Evolutionary conservation across 345 rosid genomes (phyloP).

Genomic region (Limnanthes douglasii): DNA sequence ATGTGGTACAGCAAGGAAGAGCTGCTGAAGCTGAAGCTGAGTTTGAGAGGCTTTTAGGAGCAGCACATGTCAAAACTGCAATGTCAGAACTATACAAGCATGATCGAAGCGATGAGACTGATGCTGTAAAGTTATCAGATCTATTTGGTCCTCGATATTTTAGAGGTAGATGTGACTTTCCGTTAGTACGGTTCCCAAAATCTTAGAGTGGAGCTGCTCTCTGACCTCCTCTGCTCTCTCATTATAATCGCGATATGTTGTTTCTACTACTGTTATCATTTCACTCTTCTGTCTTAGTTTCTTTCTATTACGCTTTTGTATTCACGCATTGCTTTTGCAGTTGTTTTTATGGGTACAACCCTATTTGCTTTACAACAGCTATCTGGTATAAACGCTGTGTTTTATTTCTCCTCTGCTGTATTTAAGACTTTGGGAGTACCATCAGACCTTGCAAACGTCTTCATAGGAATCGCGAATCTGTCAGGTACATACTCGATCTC

Average conservation of each 20-base stretch:
- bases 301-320: slow-evolving; percentile 34
- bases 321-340: slow-evolving; percentile 90
- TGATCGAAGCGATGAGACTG: slow-evolving; percentile 58
- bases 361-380: slow-evolving; percentile 99
- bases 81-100: slow-evolving; percentile 63
- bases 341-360: slow-evolving; percentile 98
- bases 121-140: slow-evolving; percentile 51
- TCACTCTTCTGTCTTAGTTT: slow-evolving; percentile 7
- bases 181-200: not conserved
- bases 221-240: slow-evolving; percentile 7
- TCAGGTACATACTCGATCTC: slow-evolving; percentile 29
- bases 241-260: too few species aligned
- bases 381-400: slow-evolving; percentile 98
- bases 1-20: slow-evolving; percentile 62
- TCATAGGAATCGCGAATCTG: slow-evolving; percentile 68
- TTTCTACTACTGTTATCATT: not conserved
- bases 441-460: slow-evolving; percentile 55
- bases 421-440: slow-evolving; percentile 93
- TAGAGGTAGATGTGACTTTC: slow-evolving; percentile 43
- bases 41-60: slow-evolving; percentile 78
- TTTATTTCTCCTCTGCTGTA: slow-evolving; percentile 97
- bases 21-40: slow-evolving; percentile 71
- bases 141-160: slow-evolving; percentile 65
- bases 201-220: slow-evolving; percentile 4
- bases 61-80: slow-evolving; percentile 60